Base-by-base conservation (phyloP, 306 rosid species). In the Pyrus pyrifolia region DNA sequence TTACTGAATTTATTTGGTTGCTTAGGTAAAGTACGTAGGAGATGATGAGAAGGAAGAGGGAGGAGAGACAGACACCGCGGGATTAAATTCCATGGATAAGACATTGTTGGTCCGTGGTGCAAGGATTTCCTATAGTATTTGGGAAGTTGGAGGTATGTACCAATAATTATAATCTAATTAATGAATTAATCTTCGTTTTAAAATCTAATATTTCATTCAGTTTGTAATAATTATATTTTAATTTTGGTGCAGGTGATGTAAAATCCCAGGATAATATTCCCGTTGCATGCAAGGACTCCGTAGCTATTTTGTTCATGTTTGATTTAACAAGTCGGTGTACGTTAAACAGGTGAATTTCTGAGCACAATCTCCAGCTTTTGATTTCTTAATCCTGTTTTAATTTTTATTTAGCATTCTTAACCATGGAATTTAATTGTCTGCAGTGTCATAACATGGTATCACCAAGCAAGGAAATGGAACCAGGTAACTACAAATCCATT, bases 311-410 rank as follows among this genome's bases (percentile, higher is more conserved):
- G 74, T 84, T 83, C 80, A 95, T 95, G 99, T 95, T 95, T 83
- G 99, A 95, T 89, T 91, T 95, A 78, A 95, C 99, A 59, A 92
- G 99, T 75, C 90, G 99, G 74, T 84, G 92, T 78, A 95, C 99
- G 11, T 87, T 95, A 83, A 92, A 88, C 81, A 87, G 90, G 99
- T 92, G 29, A 1, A 6, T 40, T 49, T 49, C 55, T 49, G 18
- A 49, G 21, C 13, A 15, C 19, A 0, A 49, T 15, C 55, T 49
- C 55, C 0, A 46, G 19, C 6, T 49, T 49, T 49, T 49, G 55
- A 2, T 15, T 4, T 49, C 17, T 49, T 49, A 49, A 15, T 49
- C 55, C 55, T 49, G 55, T 65, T n/a, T 51, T 22, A 33, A 10
- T 31, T 53, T 29, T 13, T 9, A 27, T 21, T 76, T 62, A 60